Evolutionary conservation across 805 yeast genomes (phyloP).

Genomic region (Lipomyces orientalis): DNA sequence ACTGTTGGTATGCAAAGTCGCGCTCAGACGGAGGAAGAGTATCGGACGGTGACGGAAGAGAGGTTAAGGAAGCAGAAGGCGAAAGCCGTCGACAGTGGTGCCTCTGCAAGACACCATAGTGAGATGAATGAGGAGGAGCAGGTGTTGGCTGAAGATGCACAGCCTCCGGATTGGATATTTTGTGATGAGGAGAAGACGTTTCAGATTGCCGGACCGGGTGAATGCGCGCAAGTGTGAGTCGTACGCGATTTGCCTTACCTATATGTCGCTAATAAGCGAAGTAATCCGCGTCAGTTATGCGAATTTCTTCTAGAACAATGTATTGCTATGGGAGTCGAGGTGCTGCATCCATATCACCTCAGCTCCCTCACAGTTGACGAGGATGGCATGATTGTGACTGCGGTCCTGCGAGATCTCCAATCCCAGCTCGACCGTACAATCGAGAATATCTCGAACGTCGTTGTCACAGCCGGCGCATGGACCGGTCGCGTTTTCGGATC

Average conservation of each 20-base stretch:
- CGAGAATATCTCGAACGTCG: conserved; percentile 22
- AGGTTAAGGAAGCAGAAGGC: conserved; percentile 1
- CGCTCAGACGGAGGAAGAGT: conserved; percentile 15
- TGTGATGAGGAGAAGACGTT: conserved; percentile 28
- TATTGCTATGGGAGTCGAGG: conserved; percentile 28
- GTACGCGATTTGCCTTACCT: not conserved
- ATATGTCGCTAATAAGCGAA: not conserved
- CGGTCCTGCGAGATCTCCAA: conserved; percentile 20
- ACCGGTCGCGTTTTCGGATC: conserved; percentile 26
- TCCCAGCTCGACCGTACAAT: conserved; percentile 13
- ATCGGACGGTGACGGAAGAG: conserved; percentile 11
- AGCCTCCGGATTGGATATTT: conserved; percentile 34
- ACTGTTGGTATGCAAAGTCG: conserved; percentile 10
- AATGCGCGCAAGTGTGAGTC: conserved; percentile 34
- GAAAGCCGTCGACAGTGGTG: not conserved
- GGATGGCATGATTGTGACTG: conserved; percentile 17
- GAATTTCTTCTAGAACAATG: conserved; percentile 31
- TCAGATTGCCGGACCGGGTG: conserved; percentile 31
- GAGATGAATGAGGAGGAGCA: conserved; percentile 23
- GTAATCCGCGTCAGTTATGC: conserved; percentile 34
- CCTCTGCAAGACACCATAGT: not conserved
- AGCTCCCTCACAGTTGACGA: conserved; percentile 7
- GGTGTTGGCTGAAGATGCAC: conserved; percentile 18
- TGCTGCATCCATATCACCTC: conserved; percentile 30
- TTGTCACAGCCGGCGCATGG: conserved; percentile 39